Evolutionary conservation across 257 asterid genomes (phyloP), one percentile per base, ranked within the genome.

Genomic region (Gardenia jasminoides): DNA sequence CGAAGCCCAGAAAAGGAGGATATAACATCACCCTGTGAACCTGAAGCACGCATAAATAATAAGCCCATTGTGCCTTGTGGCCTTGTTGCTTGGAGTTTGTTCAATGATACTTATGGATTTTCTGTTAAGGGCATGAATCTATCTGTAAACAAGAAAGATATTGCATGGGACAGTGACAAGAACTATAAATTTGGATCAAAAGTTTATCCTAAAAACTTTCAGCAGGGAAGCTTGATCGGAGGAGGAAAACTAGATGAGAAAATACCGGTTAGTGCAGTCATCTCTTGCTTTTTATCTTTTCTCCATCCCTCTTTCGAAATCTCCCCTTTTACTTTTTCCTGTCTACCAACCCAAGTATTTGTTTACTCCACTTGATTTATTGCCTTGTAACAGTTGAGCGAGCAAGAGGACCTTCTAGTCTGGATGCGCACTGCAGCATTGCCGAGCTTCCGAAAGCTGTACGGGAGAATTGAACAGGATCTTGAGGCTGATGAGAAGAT

Each of bases 341-440:
- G 3, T 33, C 7, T 36, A 5, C n/a, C 47, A 7, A 31, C 22
- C 52, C 17, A 31, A 33, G 8, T 1, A 17, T 48, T 43, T 28
- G 19, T 47, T 30, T 47, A 30, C 5, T 78, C 68, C 11, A 0
- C 28, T 54, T 24, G 12, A 39, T 58, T 48, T 61, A 6, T 66
- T 78, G 33, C 31, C 41, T 7, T 87, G 56, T 28, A 56, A 85
- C 90, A 94, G 98, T 78, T 94, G 89, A 93, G 90, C 76, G 93
- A 94, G 83, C 99, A 94, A 84, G 99, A 94, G 92, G 96, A 94
- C 85, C 94, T 94, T 46, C 89, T 92, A 54, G 94, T 94, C 41
- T 94, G 98, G 99, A 90, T 94, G 99, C 68, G 99, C 80, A 90
- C 97, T 5, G 97, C 98, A 15, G 96, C 98, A 36, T 71, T 91